These are phyloP conservation scores for Thalia dealbata DNA, from an alignment of 176 grass and related monocot species.

Conservation along the genomic window DNA sequence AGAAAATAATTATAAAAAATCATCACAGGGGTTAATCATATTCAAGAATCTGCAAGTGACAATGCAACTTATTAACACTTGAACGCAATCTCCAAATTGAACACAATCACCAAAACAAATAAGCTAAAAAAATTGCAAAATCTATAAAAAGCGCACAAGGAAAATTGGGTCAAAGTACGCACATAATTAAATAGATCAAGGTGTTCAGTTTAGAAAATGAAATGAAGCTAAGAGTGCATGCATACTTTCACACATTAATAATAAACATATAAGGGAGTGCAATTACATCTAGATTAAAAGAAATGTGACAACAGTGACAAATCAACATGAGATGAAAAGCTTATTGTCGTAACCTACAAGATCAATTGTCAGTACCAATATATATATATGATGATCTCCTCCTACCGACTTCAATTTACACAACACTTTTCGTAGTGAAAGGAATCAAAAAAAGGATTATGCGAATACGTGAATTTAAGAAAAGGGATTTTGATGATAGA, in stretches of 20 bases:
- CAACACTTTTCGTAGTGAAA: too few relatives aligned
- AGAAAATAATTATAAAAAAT: neutral
- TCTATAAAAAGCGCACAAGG: neutral
- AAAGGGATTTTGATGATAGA: too few relatives aligned
- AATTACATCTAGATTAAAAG: neutral
- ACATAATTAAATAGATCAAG: too few relatives aligned
- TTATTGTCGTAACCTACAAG: neutral
- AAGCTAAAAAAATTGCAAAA: neutral
- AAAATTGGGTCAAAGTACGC: too few relatives aligned
- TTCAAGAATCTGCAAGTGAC: neutral
- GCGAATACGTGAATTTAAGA: too few relatives aligned
- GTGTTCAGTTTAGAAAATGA: neutral
- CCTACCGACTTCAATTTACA: too few relatives aligned
- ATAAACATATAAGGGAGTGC: neutral
- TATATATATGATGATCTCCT: neutral
- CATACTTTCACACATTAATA: neutral
- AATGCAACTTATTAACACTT: neutral
- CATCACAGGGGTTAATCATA: neutral
- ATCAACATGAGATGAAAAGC: neutral
- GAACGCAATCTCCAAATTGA: too few relatives aligned
- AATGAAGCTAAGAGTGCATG: neutral
- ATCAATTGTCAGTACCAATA: neutral
- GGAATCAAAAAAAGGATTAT: too few relatives aligned
- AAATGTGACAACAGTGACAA: neutral
- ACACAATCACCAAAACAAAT: too few relatives aligned